Conservation (phyloP, 2,329 filamentous ascomycete genomes). For the Penicillium olsonii region DNA sequence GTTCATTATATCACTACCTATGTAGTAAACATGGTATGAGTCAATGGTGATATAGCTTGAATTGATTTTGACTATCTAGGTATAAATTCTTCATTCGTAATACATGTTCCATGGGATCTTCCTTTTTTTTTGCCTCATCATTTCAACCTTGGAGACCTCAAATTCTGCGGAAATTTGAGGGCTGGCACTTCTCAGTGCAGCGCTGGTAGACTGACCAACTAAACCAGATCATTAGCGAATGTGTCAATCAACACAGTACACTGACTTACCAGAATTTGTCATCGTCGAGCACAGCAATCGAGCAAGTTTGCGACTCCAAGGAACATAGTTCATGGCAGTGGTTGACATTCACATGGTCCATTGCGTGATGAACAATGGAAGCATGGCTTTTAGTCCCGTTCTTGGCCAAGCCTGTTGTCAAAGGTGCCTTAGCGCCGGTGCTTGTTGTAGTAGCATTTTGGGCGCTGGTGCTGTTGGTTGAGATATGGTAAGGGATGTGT, state of each 20-base stretch:
- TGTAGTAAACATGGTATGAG: too few relatives aligned
- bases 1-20: too few relatives aligned
- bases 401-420: slow-evolving; percentile 13
- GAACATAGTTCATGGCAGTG: slow-evolving; percentile 28
- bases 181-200: slow-evolving; percentile 21
- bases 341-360: slow-evolving; percentile 11
- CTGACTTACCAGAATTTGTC: slow-evolving; percentile 29
- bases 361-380: background rate
- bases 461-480: slow-evolving; percentile 14
- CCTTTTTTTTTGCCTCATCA: background rate
- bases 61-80: background rate
- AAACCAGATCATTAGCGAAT: background rate
- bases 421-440: slow-evolving; percentile 7
- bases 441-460: slow-evolving; percentile 20
- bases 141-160: background rate
- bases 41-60: too few relatives aligned
- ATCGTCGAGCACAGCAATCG: slow-evolving; percentile 26
- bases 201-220: slow-evolving; percentile 21
- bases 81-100: background rate
- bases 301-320: slow-evolving; percentile 26
- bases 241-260: background rate
- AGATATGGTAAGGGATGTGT: slow-evolving; percentile 13
- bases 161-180: slow-evolving; percentile 13
- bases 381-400: background rate
- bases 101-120: slow-evolving; percentile 3